Base-by-base conservation (phyloP, 208 protist species). In the Sergeia podlipaevii region DNA sequence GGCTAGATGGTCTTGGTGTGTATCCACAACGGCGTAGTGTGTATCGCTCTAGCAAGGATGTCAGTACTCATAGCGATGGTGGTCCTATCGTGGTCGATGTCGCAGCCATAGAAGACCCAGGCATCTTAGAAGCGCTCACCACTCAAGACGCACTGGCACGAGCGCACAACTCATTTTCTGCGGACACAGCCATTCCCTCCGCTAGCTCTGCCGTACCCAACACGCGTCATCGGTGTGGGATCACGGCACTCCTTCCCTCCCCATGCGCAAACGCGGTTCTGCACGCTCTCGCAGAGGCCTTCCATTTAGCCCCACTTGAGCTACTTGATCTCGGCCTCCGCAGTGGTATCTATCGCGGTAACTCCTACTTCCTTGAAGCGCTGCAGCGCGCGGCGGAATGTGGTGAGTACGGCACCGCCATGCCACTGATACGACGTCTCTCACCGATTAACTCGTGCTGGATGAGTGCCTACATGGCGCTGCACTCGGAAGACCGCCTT, bases 241-340 rank as follows among this genome's bases (percentile, higher is more conserved):
- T 21, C 28, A 72, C 64, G 7, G 54, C 57, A 1, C 33, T 88
- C 26, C 52, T 86, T 8, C 48, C 49, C n/a, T 86, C 80, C 17
- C 79, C 79, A 6, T 86, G 76, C 71, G 84, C 84, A 13, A 89
- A 91, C 67, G 76, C 79, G 47, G 59, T 92, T 11, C 65, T 92
- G 50, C 69, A 85, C 55, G 41, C 89, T 45, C 85, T 92, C 36
- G 77, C 85, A 3, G 41, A 45, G 7, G 65, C 59, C 3, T 87
- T 89, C 53, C 64, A 52, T 1, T 48, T 92, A 20, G 63, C 85
- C 13, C 59, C 75, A 33, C 77, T 92, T 32, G 74, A 85, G 59
- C 50, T 92, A 37, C 73, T 68, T 5, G 77, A 89, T n/a, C 51
- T 80, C 67, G 75, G 74, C 21, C 47, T 70, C 33, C 64, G 70